Evolutionary conservation across 305 asterid genomes (phyloP), one percentile per base, ranked within the genome.

Genomic region (Euphrasia arctica): DNA sequence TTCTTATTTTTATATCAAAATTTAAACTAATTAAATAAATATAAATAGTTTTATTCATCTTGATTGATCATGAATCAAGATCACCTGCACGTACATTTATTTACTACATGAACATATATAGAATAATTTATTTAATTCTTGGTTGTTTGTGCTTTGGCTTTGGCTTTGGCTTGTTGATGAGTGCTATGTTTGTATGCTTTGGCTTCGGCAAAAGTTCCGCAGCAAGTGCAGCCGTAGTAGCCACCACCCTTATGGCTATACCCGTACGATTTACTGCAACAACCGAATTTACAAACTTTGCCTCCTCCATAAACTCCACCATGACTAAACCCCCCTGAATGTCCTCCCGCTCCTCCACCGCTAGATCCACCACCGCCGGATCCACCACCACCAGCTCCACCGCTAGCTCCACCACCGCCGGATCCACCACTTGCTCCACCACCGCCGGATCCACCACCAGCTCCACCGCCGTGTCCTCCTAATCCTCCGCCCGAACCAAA

Each of bases 221-320:
- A 78, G 52, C 82, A 78, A 2, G 61, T 74, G 68, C 79, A 76
- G 27, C 65, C 32, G 28, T 50, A 72, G 63, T 54, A 65, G 58
- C 64, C 70, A 14, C 78, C 80, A 14, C 74, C 65, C 0, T 6
- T 18, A 8, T 43, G 70, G 58, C 77, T 70, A 34, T 65, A 66
- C 22, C 77, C 78, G 62, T 18, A 52, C 14, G 82, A 64, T 51
- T 74, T 51, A 29, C 79, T 68, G 55, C 82, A 77, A 58, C 82
- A 77, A 5, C 82, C 82, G 22, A 39, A 77, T 34, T 54, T 64
- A 51, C 82, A 77, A 1, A 67, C n/a, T 13, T 68, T 11, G 12
- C 82, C 82, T 11, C 74, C 72, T 7, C 72, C 82, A 2, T 67
- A 77, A 12, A 25, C 62, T 2, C 82, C 79, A 0, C 78, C 70